Conservation (phyloP, 179 eudicot genomes). For the Silene coronaria region DNA sequence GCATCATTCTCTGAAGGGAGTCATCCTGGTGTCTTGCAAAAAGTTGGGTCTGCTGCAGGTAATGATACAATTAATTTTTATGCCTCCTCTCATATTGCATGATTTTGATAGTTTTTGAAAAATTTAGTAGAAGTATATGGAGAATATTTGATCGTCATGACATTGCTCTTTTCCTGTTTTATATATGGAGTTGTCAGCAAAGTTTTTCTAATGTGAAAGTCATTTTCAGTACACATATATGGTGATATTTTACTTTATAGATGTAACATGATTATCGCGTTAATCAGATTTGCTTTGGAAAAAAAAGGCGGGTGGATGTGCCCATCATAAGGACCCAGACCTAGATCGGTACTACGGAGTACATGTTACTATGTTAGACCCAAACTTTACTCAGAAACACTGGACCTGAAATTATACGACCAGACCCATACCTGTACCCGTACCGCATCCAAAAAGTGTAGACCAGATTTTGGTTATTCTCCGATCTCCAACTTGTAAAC, state of each 20-base stretch:
- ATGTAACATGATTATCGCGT: neutral
- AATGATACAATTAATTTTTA: slow-evolving; percentile 11
- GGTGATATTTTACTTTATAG: neutral
- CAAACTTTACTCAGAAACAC: too few relatives aligned
- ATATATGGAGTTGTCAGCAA: neutral
- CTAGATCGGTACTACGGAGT: too few relatives aligned
- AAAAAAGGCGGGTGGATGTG: too few relatives aligned
- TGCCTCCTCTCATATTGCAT: neutral
- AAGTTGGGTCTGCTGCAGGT: slow-evolving; percentile 94
- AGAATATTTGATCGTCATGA: neutral
- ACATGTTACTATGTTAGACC: too few relatives aligned
- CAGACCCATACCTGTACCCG: too few relatives aligned
- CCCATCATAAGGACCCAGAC: too few relatives aligned
- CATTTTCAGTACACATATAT: neutral
- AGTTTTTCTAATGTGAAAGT: neutral
- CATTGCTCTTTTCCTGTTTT: neutral
- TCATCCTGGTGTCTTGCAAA: slow-evolving; percentile 71
- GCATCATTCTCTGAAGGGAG: slow-evolving; percentile 57
- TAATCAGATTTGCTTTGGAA: neutral
- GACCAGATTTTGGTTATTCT: too few relatives aligned
- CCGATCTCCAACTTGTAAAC: too few relatives aligned
- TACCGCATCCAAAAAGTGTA: too few relatives aligned
- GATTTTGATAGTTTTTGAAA: slow-evolving; percentile 2
- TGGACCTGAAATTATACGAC: too few relatives aligned
- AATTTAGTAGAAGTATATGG: neutral